These are phyloP conservation scores for Schizophyllum commune DNA, from an alignment of 1,284 basidiomycete genomes.

Conservation along the genomic window DNA sequence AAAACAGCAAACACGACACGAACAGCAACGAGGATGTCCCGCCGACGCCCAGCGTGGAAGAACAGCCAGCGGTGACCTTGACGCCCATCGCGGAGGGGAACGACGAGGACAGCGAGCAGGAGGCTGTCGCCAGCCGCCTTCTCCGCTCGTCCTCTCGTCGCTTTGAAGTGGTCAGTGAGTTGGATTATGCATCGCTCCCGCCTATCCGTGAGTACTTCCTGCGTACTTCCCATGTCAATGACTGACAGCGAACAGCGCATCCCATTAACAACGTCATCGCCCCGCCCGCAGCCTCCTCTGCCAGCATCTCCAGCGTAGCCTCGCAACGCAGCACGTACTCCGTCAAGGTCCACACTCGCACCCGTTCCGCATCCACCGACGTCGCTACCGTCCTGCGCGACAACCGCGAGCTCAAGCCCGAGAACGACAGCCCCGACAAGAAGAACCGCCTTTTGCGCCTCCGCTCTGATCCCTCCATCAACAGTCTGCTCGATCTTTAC, in stretches of 20 bases:
- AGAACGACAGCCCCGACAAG: slow-evolving; percentile 24
- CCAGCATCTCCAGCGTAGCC: slow-evolving; percentile 39
- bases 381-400: slow-evolving; percentile 41
- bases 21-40: slow-evolving; percentile 19
- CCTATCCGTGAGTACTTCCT: slow-evolving; percentile 52
- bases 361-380: slow-evolving; percentile 52
- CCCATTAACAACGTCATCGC: slow-evolving; percentile 52
- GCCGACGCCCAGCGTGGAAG: slow-evolving; percentile 12
- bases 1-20: slow-evolving; percentile 38
- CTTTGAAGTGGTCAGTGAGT: slow-evolving; percentile 45
- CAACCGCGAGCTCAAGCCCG: not conserved
- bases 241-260: slow-evolving; percentile 38
- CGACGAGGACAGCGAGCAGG: slow-evolving; percentile 34
- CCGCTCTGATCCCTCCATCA: slow-evolving; percentile 69
- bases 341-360: slow-evolving; percentile 59
- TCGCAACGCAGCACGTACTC: slow-evolving; percentile 53
- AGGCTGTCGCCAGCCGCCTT: slow-evolving; percentile 53
- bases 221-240: not conserved
- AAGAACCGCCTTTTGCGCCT: slow-evolving; percentile 50
- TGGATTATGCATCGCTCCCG: slow-evolving; percentile 49
- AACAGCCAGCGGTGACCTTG: not conserved
- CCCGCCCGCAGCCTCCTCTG: slow-evolving; percentile 37
- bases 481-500: slow-evolving; percentile 61
- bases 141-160: slow-evolving; percentile 66
- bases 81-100: not conserved